Base-by-base conservation (phyloP, 345 rosid genomes). In the Atalantia buxifolia region DNA sequence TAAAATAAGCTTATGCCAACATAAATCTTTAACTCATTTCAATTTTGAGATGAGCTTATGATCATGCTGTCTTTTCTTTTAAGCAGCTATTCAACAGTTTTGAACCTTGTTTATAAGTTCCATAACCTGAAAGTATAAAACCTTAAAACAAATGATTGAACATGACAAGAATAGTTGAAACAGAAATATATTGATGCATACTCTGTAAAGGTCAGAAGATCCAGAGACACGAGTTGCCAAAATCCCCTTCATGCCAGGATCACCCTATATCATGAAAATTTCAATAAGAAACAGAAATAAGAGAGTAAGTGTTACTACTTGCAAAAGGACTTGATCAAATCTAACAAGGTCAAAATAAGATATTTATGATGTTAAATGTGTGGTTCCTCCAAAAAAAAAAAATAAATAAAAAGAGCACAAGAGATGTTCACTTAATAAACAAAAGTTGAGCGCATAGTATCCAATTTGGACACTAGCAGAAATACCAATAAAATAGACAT, bases 171-270 rank as follows among this genome's bases (percentile, higher is more conserved):
- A 62, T 68, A 82, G 2, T 28, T 62, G 66, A n/a, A 55, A 64
- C 57, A 53, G 63, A 59, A 79, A 66, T 72, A 65, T 75, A 70
- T 50, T 45, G 45, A 74, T 30, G 53, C 90, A 81, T 84, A 93
- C 98, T 67, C 77, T 83, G 84, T 88, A 95, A 27, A 95, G 89
- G 82, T 95, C 98, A 6, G 98, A 90, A 77, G 99, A 93, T 76
- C 98, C 99, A 69, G 99, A 74, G 60, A 95, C 82, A 56, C 97
- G 93, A 81, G 97, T 92, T 50, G 99, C 97, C 56, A 95, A 92
- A 78, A 78, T 83, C 81, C 97, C 99, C 84, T 93, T 93, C 97
- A 90, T 87, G n/a, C 96, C 98, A 85, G 85, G 66, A 79, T 95
- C 99, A 78, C 99, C 99, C 99, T 95, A 60, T 24, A 78, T 55